Evolutionary conservation across 2,329 filamentous ascomycete genomes (phyloP), one percentile per base, ranked within the genome.

Genomic region (Colletotrichum sp.): DNA sequence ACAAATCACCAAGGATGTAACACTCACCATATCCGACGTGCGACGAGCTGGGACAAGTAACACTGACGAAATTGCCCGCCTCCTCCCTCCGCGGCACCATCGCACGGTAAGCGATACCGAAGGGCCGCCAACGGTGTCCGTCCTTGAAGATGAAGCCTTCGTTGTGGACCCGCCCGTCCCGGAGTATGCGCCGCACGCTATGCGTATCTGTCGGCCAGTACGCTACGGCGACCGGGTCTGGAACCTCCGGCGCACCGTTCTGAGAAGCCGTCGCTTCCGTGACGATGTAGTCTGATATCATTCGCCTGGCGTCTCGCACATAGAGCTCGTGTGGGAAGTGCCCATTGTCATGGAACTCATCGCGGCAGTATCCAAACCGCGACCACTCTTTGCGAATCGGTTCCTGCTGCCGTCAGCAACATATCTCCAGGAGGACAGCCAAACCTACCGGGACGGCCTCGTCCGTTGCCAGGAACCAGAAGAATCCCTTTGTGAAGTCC

Each of bases 281-380:
- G 74, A 82, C 79, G 52, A 79, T 78, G 63, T 80, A 81, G 32
- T 79, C 71, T 4, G 77, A 78, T 3, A 78, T 64, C 80, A 81
- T 79, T 64, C 78, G 79, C n/a, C 81, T 73, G 18, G 76, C 79
- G 36, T 82, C 81, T 13, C 80, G 80, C 30, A 82, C 78, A 73
- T 82, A 82, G 24, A 82, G 73, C 63, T 81, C 73, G 34, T 79
- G 68, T 6, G 80, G 80, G 52, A 81, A 82, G 71, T 80, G 70
- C 18, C 70, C 77, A 64, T 82, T 81, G 38, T 78, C 77, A 3
- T 69, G 74, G 68, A 80, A 82, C 76, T 82, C 80, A 32, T 82
- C 80, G 34, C 73, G 76, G 61, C 74, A 79, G 60, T 81, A 81
- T 6, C 81, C 80, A 60, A 76, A 78, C 8, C 74, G 67, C 18